Evolutionary conservation across 2,329 filamentous ascomycete genomes (phyloP).

Genomic region (Coniochaeta sp.): DNA sequence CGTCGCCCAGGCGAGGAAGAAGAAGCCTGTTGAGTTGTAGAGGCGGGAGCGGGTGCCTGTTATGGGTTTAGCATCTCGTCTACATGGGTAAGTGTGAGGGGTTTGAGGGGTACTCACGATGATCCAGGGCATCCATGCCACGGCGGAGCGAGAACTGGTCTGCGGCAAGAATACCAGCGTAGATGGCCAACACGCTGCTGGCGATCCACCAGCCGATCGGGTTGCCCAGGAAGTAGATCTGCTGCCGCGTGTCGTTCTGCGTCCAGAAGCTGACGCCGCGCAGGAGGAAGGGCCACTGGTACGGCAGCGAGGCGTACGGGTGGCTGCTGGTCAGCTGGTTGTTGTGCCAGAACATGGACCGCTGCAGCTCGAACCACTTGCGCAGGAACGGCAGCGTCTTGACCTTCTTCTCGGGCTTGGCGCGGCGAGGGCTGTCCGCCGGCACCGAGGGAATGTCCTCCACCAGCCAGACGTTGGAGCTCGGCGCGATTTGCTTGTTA

Average conservation of each 20-base stretch:
- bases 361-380: constrained; percentile 95
- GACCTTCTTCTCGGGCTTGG: constrained; percentile 69
- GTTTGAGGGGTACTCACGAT: constrained; percentile 58
- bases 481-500: constrained; percentile 87
- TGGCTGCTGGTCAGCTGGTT: constrained; percentile 95
- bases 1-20: constrained; percentile 95
- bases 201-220: constrained; percentile 96
- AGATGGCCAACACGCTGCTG: constrained; percentile 86
- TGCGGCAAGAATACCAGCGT: constrained; percentile 81
- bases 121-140: constrained; percentile 86
- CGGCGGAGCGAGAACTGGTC: constrained; percentile 91
- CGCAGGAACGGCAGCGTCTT: constrained; percentile 81
- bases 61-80: constrained; percentile 20
- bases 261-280: constrained; percentile 99
- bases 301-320: constrained; percentile 88
- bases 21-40: constrained; percentile 98
- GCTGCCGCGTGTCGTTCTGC: constrained; percentile 84
- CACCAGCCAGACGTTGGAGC: constrained; percentile 90
- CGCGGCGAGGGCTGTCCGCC: constrained; percentile 62
- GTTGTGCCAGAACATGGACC: constrained; percentile 99
- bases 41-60: constrained; percentile 81
- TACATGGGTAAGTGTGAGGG: neutral
- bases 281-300: constrained; percentile 96
- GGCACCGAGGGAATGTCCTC: constrained; percentile 83
- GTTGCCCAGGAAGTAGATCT: constrained; percentile 98